Percentiles rank a stretch among this genome's conserved stretches.
These are phyloP conservation scores for Parsonsia alboflavescens DNA, from an alignment of 257 asterid genomes.

Conservation along the genomic window DNA sequence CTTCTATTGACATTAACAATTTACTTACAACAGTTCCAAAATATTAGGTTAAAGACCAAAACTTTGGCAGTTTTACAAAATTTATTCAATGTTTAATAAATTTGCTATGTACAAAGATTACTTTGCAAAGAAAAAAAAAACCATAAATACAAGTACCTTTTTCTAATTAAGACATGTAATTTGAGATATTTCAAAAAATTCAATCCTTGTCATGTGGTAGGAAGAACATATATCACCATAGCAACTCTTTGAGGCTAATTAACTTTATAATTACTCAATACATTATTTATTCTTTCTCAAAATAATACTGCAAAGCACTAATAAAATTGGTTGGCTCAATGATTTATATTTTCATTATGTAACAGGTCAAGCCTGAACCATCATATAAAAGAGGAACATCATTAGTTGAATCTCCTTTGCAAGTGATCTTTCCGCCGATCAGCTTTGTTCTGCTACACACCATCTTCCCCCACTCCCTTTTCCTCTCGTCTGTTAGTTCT, in stretches of 20 bases:
- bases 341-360: not conserved
- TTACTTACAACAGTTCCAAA: no score
- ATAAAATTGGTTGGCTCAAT: not conserved
- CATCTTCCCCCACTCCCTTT: not conserved
- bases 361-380: not conserved
- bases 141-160: no score
- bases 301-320: not conserved
- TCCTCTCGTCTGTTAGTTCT: not conserved
- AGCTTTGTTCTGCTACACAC: not conserved
- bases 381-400: not conserved
- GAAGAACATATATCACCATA: not conserved
- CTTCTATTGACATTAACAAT: no score
- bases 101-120: no score
- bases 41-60: no score
- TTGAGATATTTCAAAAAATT: no score
- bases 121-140: no score
- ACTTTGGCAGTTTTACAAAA: no score
- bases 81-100: no score
- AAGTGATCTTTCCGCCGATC: conserved; percentile 5
- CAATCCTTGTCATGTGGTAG: not conserved
- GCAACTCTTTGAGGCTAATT: no score
- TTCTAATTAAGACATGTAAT: no score
- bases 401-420: not conserved
- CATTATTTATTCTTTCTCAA: not conserved
- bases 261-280: not conserved